Evolutionary conservation across 306 rosid genomes (phyloP), one percentile per base, ranked within the genome.

Genomic region (Chamaecrista fasciculata): DNA sequence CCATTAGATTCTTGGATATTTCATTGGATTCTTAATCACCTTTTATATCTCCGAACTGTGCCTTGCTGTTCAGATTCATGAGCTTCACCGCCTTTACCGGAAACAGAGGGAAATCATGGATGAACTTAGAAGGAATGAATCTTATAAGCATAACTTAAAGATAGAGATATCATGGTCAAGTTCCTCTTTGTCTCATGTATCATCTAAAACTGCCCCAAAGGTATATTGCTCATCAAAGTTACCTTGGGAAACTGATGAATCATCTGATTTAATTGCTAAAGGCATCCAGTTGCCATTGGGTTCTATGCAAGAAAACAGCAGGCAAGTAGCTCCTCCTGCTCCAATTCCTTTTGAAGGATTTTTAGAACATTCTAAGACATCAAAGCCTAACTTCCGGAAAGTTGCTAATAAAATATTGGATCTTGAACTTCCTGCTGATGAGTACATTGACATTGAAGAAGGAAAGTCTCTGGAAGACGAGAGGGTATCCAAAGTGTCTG

Each of bases 341-440:
- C 63, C 79, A 42, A 16, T 58, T 60, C 79, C 55, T 71, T 57
- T 39, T 1, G 76, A 75, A 68, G 85, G 69, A 25, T 48, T 64
- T 58, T 60, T 62, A 0, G 51, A 64, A 75, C 78, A 82, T 29
- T 11, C 42, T 34, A 62, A 69, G 47, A 64, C 46, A 16, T 71
- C 49, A 4, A 84, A 81, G 69, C 76, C 79, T 75, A 80, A 74
- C 43, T 69, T 49, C 82, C 79, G 78, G 81, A 86, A 78, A 80
- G 36, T 81, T 66, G 84, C 84, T 34, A 92, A 80, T 57, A 86
- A 84, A 47, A n/a, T 76, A 59, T 78, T 88, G 81, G 96, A 92
- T 88, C 96, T 92, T 57, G 78, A 83, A 76, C 93, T 90, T 81
- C 91, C 93, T 29, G 91, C 88, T 67, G 82, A 86, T 53, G 89